Percentiles rank a stretch among this genome's conserved stretches.
These are phyloP conservation scores for Knoxdaviesia capensis DNA, from an alignment of 2,329 filamentous ascomycete genomes.

Conservation along the genomic window DNA sequence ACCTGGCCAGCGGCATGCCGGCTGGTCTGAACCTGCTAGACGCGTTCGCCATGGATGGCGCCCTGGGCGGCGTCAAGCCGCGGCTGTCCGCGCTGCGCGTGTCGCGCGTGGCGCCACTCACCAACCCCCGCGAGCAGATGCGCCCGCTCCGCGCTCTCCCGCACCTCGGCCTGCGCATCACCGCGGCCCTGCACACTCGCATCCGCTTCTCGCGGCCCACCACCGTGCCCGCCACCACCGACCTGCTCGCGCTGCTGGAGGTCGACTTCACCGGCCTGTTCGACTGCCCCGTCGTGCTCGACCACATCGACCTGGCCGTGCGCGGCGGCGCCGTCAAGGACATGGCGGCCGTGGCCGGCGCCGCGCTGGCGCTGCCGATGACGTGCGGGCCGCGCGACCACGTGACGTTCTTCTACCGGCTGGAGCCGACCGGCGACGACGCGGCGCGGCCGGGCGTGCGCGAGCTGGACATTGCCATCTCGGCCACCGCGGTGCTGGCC, in stretches of 20 bases:
- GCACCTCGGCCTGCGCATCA: conserved; percentile 40
- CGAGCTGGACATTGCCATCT: conserved; percentile 38
- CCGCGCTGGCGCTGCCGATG: conserved; percentile 29
- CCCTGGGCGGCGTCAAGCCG: conserved; percentile 39
- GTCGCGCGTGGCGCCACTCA: conserved; percentile 50
- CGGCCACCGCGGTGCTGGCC: conserved; percentile 33
- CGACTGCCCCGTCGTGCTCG: conserved; percentile 42
- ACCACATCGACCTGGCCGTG: conserved; percentile 35
- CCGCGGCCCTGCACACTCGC: conserved; percentile 51
- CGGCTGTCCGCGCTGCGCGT: conserved; percentile 55
- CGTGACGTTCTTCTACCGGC: conserved; percentile 52
- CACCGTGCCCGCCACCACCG: conserved; percentile 32
- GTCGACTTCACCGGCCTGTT: conserved; percentile 54
- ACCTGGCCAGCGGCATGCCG: conserved; percentile 48
- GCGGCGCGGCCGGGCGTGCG: conserved; percentile 24
- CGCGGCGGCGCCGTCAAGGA: conserved; percentile 37
- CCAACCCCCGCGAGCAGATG: conserved; percentile 37
- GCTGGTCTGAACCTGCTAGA: conserved; percentile 60
- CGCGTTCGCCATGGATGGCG: conserved; percentile 46
- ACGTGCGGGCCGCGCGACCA: conserved; percentile 53
- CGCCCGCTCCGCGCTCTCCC: conserved; percentile 45
- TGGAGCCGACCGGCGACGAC: conserved; percentile 30
- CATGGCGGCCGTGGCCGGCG: conserved; percentile 28
- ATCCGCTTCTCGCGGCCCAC: conserved; percentile 50
- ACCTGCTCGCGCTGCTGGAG: conserved; percentile 51